A percentile compares a stretch with the other conserved stretches of the same genome.
These are phyloP conservation scores for Penicillium verrucosum DNA, from an alignment of 2,329 filamentous ascomycete species.

Conservation along the genomic window DNA sequence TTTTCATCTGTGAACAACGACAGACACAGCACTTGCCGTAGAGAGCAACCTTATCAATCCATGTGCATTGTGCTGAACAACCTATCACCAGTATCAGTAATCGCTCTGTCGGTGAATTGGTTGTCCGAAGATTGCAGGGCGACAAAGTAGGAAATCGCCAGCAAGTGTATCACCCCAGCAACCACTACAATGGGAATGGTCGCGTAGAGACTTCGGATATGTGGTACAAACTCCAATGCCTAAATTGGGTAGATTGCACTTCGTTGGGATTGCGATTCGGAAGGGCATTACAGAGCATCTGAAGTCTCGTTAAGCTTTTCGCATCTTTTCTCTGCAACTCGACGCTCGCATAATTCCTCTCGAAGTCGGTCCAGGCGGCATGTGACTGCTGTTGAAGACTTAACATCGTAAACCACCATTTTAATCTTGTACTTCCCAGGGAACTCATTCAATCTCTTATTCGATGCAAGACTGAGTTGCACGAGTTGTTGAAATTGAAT, in stretches of 20 bases:
- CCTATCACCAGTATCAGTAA: constrained; percentile 53
- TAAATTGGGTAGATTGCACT: too few species aligned
- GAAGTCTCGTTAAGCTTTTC: constrained; percentile 45
- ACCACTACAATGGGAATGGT: constrained; percentile 53
- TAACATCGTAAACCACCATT: constrained; percentile 20
- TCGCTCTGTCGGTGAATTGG: constrained; percentile 52
- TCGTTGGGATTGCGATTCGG: too few species aligned
- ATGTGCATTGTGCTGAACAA: neutral
- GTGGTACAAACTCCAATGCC: constrained; percentile 15
- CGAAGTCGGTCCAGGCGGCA: constrained; percentile 38
- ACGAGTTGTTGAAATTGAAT: neutral
- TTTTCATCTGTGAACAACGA: neutral
- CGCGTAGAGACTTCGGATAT: constrained; percentile 42
- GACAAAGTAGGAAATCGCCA: constrained; percentile 42
- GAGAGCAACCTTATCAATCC: neutral
- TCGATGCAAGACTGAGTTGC: neutral
- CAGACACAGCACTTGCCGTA: neutral
- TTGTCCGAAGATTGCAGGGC: constrained; percentile 57
- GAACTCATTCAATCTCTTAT: neutral
- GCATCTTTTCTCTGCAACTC: constrained; percentile 27
- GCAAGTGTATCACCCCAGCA: constrained; percentile 53
- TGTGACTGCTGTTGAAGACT: constrained; percentile 33
- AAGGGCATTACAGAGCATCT: constrained; percentile 38
- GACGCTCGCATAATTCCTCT: constrained; percentile 41
- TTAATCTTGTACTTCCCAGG: neutral